Conservation (phyloP, 1,284 basidiomycete species). For the Rhodotorula sp. region DNA sequence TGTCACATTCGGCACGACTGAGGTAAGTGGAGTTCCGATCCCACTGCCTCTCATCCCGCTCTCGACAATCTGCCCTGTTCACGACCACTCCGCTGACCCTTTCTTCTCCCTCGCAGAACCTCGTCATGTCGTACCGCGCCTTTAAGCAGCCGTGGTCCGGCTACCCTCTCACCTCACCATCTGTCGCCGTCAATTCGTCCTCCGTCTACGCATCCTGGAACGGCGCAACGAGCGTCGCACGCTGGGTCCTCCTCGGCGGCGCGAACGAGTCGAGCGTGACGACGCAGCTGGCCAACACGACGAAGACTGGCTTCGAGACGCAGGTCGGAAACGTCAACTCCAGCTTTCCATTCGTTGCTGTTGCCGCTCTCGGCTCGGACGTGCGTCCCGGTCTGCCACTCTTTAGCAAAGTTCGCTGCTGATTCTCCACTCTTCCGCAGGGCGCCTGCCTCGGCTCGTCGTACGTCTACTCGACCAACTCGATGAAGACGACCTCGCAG, state of each 20-base stretch:
- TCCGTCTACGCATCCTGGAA: conserved; percentile 19
- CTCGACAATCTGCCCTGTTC: no score
- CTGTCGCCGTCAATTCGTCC: conserved; percentile 2
- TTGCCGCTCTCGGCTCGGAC: neutral
- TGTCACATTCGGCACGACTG: conserved; percentile 4
- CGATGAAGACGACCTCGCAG: conserved; percentile 1
- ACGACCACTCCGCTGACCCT: no score
- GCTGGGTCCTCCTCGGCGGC: conserved; percentile 16
- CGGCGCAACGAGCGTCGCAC: conserved; percentile 13
- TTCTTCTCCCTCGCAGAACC: no score
- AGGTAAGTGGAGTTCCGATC: no score
- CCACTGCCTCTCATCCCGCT: no score
- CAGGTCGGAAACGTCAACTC: neutral
- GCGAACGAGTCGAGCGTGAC: neutral
- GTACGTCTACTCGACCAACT: conserved; percentile 7
- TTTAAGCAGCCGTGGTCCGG: conserved; percentile 9
- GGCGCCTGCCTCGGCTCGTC: conserved; percentile 20
- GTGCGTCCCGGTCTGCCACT: neutral
- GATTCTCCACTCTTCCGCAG: neutral
- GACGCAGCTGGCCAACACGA: neutral
- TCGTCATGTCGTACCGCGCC: conserved; percentile 10
- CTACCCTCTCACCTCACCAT: conserved; percentile 2
- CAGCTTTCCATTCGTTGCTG: neutral
- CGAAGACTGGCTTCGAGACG: conserved; percentile 13
- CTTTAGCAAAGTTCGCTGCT: neutral